Conservation (phyloP, 2,329 filamentous ascomycete species). For the Ceratocystis papillata region DNA sequence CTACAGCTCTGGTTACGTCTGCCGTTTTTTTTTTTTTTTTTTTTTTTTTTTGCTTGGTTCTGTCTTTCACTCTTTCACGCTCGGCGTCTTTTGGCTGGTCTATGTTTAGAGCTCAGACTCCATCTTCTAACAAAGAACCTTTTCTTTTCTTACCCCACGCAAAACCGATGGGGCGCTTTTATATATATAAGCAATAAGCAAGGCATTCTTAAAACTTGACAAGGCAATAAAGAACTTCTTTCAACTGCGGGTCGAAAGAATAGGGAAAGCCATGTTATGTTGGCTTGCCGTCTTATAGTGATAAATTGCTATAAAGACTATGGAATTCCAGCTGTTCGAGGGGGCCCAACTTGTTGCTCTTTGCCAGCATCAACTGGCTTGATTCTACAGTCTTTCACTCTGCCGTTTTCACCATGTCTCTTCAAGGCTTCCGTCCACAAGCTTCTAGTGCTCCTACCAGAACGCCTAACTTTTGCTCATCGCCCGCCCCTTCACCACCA, state of each 20-base stretch:
- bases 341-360: background rate
- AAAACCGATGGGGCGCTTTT: no score
- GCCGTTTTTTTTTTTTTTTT: background rate
- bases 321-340: background rate
- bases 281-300: background rate
- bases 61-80: background rate
- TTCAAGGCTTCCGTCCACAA: no score
- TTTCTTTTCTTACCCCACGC: background rate
- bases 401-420: background rate
- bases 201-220: background rate
- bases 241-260: background rate
- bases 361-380: background rate
- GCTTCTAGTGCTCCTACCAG: background rate
- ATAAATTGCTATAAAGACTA: conserved; percentile 9
- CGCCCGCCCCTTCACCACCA: background rate
- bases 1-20: background rate
- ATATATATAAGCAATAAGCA: no score
- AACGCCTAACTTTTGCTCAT: background rate
- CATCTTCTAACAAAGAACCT: background rate
- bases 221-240: background rate
- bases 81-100: no score
- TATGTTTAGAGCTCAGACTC: no score
- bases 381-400: background rate
- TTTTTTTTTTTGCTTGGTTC: background rate
- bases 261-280: no score